Conservation (phyloP, 1,284 basidiomycete species). For the Cystobasidium sp. region DNA sequence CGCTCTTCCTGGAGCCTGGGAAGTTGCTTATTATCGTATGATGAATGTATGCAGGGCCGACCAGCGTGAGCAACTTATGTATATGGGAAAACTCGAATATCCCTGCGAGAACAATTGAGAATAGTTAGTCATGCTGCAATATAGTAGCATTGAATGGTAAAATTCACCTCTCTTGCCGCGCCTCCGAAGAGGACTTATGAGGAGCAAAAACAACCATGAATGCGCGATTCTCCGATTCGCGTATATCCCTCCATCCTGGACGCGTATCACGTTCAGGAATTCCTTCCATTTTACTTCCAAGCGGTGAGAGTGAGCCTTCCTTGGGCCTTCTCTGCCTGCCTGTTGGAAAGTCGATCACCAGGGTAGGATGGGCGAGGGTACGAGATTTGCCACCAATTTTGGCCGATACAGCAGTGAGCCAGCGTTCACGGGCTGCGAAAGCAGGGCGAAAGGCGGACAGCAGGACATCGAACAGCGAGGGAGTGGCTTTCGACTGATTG, state of each 20-base stretch:
- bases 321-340: not conserved
- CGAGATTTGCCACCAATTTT: conserved; percentile 13
- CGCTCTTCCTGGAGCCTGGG: conserved; percentile 39
- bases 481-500: not conserved
- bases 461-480: not conserved
- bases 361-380: not conserved
- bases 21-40: not conserved
- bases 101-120: conserved; percentile 16
- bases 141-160: no score
- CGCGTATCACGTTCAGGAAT: not conserved
- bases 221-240: not conserved
- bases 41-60: conserved; percentile 14
- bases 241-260: not conserved
- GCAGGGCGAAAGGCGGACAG: no score
- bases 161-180: conserved; percentile 41
- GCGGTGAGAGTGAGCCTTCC: conserved; percentile 2
- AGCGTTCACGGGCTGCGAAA: no score
- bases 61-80: conserved; percentile 40
- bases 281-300: not conserved
- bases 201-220: conserved; percentile 1
- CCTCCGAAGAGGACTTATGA: conserved; percentile 40
- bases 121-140: no score
- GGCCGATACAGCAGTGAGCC: no score
- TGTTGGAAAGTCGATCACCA: not conserved
- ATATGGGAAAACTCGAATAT: conserved; percentile 41